Base-by-base conservation (phyloP, 2,329 filamentous ascomycete genomes). In the Aspergillus tamarii region DNA sequence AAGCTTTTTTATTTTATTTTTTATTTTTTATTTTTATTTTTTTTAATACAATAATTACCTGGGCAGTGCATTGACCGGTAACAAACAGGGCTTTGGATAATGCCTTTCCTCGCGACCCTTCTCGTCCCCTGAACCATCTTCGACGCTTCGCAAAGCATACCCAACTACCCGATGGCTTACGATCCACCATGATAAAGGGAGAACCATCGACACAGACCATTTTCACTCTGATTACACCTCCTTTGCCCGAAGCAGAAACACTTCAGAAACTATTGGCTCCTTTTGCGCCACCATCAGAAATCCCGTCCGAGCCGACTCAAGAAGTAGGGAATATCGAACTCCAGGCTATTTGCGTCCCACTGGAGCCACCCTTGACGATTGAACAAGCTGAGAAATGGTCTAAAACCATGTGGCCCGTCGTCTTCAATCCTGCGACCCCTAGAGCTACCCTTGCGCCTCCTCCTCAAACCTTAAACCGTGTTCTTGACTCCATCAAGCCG, bases 371-470 rank as follows among this genome's bases (percentile, higher is more conserved):
- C 4, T 69, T 79, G 53, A 80, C 73, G 36, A 50, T 67, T 2
- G 63, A 68, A n/a, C 79, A 82, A 71, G 78, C 81, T n/a, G 71
- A 78, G 28, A 68, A 70, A 61, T 82, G 81, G 81, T 74, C 76
- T 10, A 73, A 74, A 26, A 76, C 66, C 14, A 70, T 79, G 50
- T 83, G 81, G 81, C 81, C 81, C 0, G 77, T 80, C 36, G 71
- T 74, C 12, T 83, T 75, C 71, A 83, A 83, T 66, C 78, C 80
- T 23, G 78, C 81, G 6, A 76, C 80, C 9, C 78, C 80, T 10
- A 73, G 78, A n/a, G 71, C 78, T 34, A 76, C 76, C 54, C 72
- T 81, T 66, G 78, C 79, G 1, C 80, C 81, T 2, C 80, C 80
- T 4, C 74, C 74, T 3, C 74, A 79, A 54, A 72, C 77, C 6